Evolutionary conservation across 106 monocot genomes (phyloP).

Genomic region (Iris macrosiphon): DNA sequence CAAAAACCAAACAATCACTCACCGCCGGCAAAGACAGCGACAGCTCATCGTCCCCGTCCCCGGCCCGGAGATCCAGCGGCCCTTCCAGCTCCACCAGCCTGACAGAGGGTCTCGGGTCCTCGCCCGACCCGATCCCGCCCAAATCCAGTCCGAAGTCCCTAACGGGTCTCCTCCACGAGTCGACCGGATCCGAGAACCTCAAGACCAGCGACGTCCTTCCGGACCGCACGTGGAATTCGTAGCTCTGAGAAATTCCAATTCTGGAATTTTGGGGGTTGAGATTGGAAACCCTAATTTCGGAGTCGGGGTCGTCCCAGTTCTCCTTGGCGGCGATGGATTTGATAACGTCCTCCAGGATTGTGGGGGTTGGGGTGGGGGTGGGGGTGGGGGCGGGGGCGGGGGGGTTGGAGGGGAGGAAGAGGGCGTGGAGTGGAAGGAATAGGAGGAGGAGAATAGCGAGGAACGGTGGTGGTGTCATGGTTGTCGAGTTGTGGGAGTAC

Average conservation of each 20-base stretch:
- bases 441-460: conserved; percentile 12
- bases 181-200: conserved; percentile 34
- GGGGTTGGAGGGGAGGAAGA: conserved; percentile 3
- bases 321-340: conserved; percentile 40
- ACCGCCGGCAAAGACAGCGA: conserved; percentile 47
- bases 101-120: conserved; percentile 13
- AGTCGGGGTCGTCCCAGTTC: conserved; percentile 54
- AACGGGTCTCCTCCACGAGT: conserved; percentile 24
- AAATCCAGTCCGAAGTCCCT: conserved; percentile 16
- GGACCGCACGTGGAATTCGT: conserved; percentile 46
- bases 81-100: conserved; percentile 43
- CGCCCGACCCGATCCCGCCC: conserved; percentile 4
- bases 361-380: neutral
- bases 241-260: conserved; percentile 30
- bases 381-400: neutral
- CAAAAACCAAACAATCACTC: conserved; percentile 15
- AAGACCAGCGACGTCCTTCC: conserved; percentile 22
- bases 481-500: too few relatives aligned
- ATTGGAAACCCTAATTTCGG: conserved; percentile 31
- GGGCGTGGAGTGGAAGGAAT: neutral
- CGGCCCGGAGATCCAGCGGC: conserved; percentile 51
- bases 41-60: conserved; percentile 19
- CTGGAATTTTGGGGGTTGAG: conserved; percentile 16
- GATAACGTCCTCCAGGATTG: conserved; percentile 21
- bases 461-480: too few relatives aligned